phyloP scores from a whole-genome alignment of 2,329 filamentous ascomycete species.

The Pseudocercospora eumusae region DNA sequence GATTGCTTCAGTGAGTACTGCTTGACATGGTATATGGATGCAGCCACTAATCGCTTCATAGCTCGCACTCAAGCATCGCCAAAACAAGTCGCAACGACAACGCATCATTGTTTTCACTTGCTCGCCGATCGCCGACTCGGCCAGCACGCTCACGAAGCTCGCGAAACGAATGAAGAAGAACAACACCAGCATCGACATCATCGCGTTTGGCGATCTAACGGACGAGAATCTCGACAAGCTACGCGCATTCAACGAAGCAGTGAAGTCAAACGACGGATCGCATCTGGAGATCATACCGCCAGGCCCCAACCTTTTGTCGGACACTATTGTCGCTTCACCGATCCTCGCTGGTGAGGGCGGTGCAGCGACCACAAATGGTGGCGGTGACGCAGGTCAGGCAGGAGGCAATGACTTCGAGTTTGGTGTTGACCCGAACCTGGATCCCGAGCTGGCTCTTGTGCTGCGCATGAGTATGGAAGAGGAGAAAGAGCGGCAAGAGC shows the following conservation, averaged over 20 bases:
- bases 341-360: constrained; percentile 83
- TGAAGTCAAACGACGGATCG: constrained; percentile 89
- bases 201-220: constrained; percentile 91
- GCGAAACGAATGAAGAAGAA: constrained; percentile 99
- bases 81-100: constrained; percentile 95
- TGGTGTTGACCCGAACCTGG: constrained; percentile 84
- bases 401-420: constrained; percentile 73
- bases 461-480: constrained; percentile 98
- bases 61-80: constrained; percentile 95
- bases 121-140: constrained; percentile 84
- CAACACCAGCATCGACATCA: constrained; percentile 89
- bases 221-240: constrained; percentile 88
- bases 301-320: constrained; percentile 86
- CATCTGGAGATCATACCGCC: constrained; percentile 88
- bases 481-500: constrained; percentile 90
- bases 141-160: constrained; percentile 83
- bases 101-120: constrained; percentile 97
- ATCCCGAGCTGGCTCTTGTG: constrained; percentile 91
- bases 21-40: not conserved
- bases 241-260: constrained; percentile 86
- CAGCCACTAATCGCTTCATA: constrained; percentile 43
- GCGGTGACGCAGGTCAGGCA: constrained; percentile 46
- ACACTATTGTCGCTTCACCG: constrained; percentile 84
- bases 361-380: constrained; percentile 55
- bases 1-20: constrained; percentile 76